phyloP scores from a whole-genome alignment of 2,329 filamentous ascomycete genomes.

The Beauveria sp. region DNA sequence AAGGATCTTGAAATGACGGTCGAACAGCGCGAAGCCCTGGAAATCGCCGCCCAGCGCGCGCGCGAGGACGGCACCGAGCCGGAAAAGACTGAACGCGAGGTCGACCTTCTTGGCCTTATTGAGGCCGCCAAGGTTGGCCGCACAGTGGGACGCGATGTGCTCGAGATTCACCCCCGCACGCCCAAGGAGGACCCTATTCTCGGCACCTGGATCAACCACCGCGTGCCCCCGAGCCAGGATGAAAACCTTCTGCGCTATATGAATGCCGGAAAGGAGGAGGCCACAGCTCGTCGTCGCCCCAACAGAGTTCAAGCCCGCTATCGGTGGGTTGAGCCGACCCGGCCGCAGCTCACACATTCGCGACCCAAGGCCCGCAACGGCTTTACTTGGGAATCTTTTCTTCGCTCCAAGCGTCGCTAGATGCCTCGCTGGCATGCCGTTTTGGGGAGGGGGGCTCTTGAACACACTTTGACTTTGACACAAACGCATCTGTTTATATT shows the following conservation, averaged over 20 bases:
- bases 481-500: too few species aligned
- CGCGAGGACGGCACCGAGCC: conserved; percentile 5
- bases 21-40: conserved; percentile 16
- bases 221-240: conserved; percentile 34
- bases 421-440: not conserved
- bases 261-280: conserved; percentile 1
- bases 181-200: conserved; percentile 31
- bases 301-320: conserved; percentile 8
- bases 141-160: conserved; percentile 18
- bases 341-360: conserved; percentile 11
- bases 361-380: conserved; percentile 10
- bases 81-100: conserved; percentile 12
- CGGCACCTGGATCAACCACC: conserved; percentile 19
- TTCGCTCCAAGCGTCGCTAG: conserved; percentile 20
- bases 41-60: conserved; percentile 8
- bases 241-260: conserved; percentile 24
- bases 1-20: conserved; percentile 16
- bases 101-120: conserved; percentile 25
- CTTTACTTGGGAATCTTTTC: conserved; percentile 17
- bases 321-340: conserved; percentile 17
- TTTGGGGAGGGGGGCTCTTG: too few species aligned
- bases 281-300: not conserved
- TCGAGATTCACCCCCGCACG: conserved; percentile 35
- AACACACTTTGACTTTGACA: too few species aligned
- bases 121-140: conserved; percentile 23